Evolutionary conservation across 768 basidiomycete genomes (phyloP).

Genomic region (Galerina marginata): DNA sequence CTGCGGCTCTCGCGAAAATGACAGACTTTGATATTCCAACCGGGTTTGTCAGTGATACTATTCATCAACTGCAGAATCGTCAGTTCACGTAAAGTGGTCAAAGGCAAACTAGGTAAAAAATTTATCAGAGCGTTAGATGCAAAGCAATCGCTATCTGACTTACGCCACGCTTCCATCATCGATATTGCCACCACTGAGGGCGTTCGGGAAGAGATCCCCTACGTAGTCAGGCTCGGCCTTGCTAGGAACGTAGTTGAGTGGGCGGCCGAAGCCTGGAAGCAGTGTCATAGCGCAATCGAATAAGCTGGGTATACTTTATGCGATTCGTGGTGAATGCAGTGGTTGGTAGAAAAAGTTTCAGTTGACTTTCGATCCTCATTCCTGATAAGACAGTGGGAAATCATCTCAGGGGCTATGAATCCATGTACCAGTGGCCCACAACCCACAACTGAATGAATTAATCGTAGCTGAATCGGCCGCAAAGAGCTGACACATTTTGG

Average conservation of each 20-base stretch:
- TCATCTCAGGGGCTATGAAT: no score
- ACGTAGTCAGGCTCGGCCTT: neutral
- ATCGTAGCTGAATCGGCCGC: no score
- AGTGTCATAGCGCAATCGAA: neutral
- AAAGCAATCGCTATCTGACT: neutral
- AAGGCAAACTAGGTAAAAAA: constrained; percentile 15
- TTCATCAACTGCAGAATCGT: constrained; percentile 43
- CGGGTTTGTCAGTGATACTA: constrained; percentile 35
- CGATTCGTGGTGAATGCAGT: neutral
- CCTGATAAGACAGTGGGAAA: no score
- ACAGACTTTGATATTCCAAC: constrained; percentile 38
- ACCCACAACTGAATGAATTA: no score
- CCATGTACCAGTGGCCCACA: no score
- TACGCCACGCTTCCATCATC: no score
- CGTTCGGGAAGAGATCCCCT: constrained; percentile 18
- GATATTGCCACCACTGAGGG: constrained; percentile 11
- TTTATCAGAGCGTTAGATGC: no score
- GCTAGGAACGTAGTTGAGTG: neutral
- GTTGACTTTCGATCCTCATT: neutral
- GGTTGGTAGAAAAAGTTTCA: neutral
- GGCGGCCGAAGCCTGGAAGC: constrained; percentile 2
- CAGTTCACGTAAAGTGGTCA: constrained; percentile 34
- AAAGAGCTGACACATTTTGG: no score
- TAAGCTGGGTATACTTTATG: no score
- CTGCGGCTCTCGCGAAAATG: neutral